Conservation (phyloP, 192 early-diverging fungal genomes). For the Linnemannia schmuckeri region DNA sequence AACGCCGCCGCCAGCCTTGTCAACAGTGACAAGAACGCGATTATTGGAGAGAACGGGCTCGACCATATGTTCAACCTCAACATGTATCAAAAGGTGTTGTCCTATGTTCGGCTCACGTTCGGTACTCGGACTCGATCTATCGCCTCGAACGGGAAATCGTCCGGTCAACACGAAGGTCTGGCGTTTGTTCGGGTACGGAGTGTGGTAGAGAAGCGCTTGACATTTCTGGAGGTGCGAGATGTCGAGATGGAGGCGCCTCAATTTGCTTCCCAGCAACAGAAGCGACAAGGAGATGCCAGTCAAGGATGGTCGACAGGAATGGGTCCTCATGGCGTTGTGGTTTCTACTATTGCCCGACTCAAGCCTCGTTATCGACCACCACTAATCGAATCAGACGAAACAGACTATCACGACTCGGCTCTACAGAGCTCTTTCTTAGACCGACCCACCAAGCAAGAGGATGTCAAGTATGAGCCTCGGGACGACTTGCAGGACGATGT, state of each 20-base stretch:
- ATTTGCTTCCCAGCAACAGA: not conserved
- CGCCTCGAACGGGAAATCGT: not conserved
- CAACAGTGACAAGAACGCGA: not conserved
- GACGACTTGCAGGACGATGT: not conserved
- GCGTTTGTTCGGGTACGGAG: slow-evolving; percentile 33
- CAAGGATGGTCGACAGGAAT: not conserved
- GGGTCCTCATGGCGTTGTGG: not conserved
- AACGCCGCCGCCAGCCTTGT: not conserved
- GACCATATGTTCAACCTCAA: slow-evolving; percentile 38
- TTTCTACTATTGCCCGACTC: slow-evolving; percentile 3
- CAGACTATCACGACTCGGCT: not conserved
- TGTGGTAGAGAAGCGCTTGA: not conserved
- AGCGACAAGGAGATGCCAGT: not conserved
- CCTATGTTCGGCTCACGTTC: slow-evolving; percentile 10
- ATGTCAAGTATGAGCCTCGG: not conserved
- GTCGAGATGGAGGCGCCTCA: not conserved
- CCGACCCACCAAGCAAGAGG: not conserved
- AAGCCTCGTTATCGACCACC: not conserved
- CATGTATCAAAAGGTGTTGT: slow-evolving; percentile 36
- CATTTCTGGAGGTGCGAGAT: not conserved
- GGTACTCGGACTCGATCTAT: not conserved
- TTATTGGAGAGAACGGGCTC: slow-evolving; percentile 6
- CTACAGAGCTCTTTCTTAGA: not conserved
- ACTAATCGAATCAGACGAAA: not conserved
- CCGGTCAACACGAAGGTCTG: not conserved